Evolutionary conservation across 1,284 basidiomycete species (phyloP).

Genomic region (Ceratobasidium sp.): DNA sequence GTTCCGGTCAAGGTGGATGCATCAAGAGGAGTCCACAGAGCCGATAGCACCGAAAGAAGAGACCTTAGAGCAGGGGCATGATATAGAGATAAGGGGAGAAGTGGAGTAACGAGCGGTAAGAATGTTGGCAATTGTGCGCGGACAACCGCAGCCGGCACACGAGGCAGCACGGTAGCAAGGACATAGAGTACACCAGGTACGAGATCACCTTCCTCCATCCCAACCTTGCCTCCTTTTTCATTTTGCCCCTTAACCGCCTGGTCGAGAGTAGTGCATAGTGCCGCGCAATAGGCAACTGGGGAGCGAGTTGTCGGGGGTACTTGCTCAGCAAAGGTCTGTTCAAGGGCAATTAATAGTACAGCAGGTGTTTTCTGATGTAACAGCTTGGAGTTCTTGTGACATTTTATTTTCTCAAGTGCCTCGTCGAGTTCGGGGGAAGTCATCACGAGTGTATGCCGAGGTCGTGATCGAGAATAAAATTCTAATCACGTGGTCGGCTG

Average conservation of each 20-base stretch:
- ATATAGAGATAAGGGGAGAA: constrained; percentile 73
- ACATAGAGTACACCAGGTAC: constrained; percentile 92
- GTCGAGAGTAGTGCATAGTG: constrained; percentile 84
- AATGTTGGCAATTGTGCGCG: constrained; percentile 76
- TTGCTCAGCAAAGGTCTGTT: constrained; percentile 88
- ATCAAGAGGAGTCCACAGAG: constrained; percentile 76
- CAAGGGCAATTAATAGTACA: constrained; percentile 88
- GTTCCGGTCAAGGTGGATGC: constrained; percentile 75
- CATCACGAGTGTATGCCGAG: constrained; percentile 23
- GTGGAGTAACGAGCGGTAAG: constrained; percentile 78
- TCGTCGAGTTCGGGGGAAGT: constrained; percentile 52
- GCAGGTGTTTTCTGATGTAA: constrained; percentile 93
- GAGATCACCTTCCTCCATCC: constrained; percentile 82
- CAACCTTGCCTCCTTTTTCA: constrained; percentile 59
- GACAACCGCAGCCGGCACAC: constrained; percentile 81
- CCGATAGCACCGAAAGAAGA: constrained; percentile 79
- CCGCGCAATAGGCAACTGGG: constrained; percentile 91
- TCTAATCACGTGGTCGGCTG: constrained; percentile 22
- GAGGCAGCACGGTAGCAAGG: constrained; percentile 79
- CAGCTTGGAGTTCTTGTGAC: constrained; percentile 85
- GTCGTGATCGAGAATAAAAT: constrained; percentile 7
- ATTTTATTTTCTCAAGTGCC: constrained; percentile 87
- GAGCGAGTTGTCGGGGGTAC: constrained; percentile 68
- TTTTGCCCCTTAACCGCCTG: constrained; percentile 74
- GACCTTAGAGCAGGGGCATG: constrained; percentile 79